phyloP scores from a whole-genome alignment of 2,329 filamentous ascomycete species.

The Trichoderma hamatum region DNA sequence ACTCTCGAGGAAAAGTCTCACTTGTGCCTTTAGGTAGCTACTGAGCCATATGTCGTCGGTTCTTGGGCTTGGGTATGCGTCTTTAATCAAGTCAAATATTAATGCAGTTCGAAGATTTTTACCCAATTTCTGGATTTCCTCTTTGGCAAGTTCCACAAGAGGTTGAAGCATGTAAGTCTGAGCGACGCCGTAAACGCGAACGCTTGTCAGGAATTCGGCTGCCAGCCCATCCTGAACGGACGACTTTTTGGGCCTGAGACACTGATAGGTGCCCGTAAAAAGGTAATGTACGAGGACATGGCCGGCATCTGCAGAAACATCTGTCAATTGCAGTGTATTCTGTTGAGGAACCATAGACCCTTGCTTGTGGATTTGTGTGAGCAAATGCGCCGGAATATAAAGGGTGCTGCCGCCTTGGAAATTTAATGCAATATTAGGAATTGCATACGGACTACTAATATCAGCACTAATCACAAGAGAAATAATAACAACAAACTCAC shows the following conservation, averaged over 20 bases:
- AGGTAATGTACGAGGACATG: conserved; percentile 26
- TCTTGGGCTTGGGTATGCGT: conserved; percentile 4
- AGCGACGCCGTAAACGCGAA: conserved; percentile 20
- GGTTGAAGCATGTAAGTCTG: conserved; percentile 5
- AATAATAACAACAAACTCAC: conserved; percentile 2
- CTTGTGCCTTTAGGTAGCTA: conserved; percentile 7
- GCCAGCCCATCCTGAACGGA: not conserved
- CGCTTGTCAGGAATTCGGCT: conserved; percentile 19
- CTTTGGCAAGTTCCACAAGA: conserved; percentile 17
- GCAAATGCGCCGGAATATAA: conserved; percentile 12
- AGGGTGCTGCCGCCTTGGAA: conserved; percentile 17
- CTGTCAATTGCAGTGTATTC: not conserved
- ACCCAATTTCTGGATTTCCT: conserved; percentile 20
- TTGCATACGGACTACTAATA: conserved; percentile 3
- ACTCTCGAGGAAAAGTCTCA: conserved; percentile 4
- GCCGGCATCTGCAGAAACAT: conserved; percentile 14
- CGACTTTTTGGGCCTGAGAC: conserved; percentile 1
- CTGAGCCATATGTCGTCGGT: conserved; percentile 23
- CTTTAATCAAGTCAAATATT: conserved; percentile 15
- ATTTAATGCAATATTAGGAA: not conserved
- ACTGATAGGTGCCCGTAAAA: conserved; percentile 23
- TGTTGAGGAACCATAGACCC: not conserved
- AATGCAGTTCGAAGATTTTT: not conserved
- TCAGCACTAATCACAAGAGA: not conserved
- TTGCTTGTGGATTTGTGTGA: not conserved